Evolutionary conservation across 441 rosid species (phyloP), one percentile per base, ranked within the genome.

Genomic region (Bruguiera hainesii): DNA sequence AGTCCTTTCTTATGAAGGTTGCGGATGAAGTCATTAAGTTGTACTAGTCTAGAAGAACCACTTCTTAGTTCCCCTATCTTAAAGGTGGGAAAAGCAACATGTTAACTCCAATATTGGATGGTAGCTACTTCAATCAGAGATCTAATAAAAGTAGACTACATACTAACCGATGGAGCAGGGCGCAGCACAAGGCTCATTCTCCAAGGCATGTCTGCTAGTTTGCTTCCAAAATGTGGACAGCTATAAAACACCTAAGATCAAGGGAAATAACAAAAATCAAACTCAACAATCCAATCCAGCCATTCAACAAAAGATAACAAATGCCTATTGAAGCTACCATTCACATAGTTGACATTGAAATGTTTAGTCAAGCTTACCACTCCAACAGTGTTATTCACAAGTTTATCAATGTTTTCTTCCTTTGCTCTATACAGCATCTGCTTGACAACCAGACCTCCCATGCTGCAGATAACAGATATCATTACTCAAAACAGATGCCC

Each of bases 391-490:
- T 91, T 95, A 73, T 83, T 83, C 76, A 95, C 98, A 66, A 95
- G 84, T 66, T 81, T 83, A 66, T 81, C 82, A 61, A 88, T 74
- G 65, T 89, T 92, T 82, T 90, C 96, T 61, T 72, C 79, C 85
- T 83, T 92, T 19, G 99, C 99, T 85, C 82, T 86, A 79, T 85
- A 65, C 57, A 95, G 82, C 72, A 95, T 85, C 93, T 95, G 96
- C 91, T 95, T 95, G 75, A 95, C 97, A 63, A 95, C 91, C 72
- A 92, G 90, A 68, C 98, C 99, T 75, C 98, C 98, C 98, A 95
- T 79, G 79, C 98, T 95, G 89, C 89, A 78, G 53, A 63, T 60
- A 57, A 9, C 56, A 61, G 70, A 42, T 69, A 71, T 57, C 31
- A 68, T 68, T 67, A 67, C 64, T 60, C 70, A 48, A 57, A 56